phyloP scores from a whole-genome alignment of 805 yeast species.

The Nakazawaea anatomiae region DNA sequence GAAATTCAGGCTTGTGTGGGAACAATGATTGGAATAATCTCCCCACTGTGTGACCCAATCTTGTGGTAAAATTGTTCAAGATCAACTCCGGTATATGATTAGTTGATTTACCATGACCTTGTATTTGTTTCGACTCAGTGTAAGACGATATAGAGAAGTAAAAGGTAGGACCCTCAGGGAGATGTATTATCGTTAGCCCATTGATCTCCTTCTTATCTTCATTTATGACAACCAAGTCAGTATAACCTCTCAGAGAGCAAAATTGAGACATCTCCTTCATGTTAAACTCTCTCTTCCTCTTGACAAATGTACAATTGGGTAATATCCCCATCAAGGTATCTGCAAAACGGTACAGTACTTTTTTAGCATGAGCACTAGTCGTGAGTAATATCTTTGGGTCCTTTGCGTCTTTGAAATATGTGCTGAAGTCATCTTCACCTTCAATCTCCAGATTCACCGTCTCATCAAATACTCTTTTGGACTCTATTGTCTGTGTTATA shows the following conservation, averaged over 20 bases:
- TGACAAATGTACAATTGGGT: conserved; percentile 82
- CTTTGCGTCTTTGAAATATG: conserved; percentile 44
- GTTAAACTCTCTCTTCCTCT: conserved; percentile 76
- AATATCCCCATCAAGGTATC: conserved; percentile 77
- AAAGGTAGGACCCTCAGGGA: conserved; percentile 94
- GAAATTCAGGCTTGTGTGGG: conserved; percentile 89
- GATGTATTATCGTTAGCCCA: conserved; percentile 87
- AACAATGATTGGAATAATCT: conserved; percentile 85
- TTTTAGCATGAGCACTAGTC: conserved; percentile 81
- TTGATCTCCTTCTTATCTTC: conserved; percentile 91
- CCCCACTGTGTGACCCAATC: conserved; percentile 92
- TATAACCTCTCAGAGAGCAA: conserved; percentile 77
- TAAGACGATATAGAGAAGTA: conserved; percentile 82
- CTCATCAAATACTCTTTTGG: conserved; percentile 82
- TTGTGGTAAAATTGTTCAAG: conserved; percentile 85
- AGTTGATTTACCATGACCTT: conserved; percentile 89
- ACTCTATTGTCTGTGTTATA: conserved; percentile 78
- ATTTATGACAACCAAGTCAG: conserved; percentile 83
- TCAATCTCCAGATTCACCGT: conserved; percentile 57
- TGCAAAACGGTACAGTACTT: conserved; percentile 85
- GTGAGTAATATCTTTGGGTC: conserved; percentile 88
- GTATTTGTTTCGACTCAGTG: conserved; percentile 65
- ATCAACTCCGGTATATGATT: conserved; percentile 89
- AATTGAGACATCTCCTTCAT: conserved; percentile 84
- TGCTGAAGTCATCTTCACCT: conserved; percentile 60